Evolutionary conservation across 1,284 basidiomycete genomes (phyloP), one percentile per base, ranked within the genome.

Genomic region (Amylostereum areolatum): DNA sequence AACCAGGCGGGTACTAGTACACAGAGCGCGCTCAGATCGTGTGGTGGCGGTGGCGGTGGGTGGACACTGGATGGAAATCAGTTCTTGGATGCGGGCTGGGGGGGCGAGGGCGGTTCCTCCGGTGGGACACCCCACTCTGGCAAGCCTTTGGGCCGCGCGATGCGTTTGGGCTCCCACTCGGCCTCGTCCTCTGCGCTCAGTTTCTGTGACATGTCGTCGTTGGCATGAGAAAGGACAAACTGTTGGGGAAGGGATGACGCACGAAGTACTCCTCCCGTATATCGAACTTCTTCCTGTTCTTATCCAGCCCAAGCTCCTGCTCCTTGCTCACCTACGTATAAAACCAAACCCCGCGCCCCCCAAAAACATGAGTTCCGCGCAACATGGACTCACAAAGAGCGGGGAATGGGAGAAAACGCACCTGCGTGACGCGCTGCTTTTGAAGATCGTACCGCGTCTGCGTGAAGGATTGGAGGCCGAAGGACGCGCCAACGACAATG

Each of bases 191-290:
- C 66, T 6, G 80, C 74, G 65, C 75, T 82, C 59, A 92, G 63
- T 61, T 83, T 79, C 89, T 92, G 59, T 49, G 53, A 43, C 8
- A 59, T 35, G 29, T 35, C 8, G 33, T 35, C 33, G n/a, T 8
- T 35, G 25, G n/a, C 25, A 43, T 9, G 25, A 5, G 11, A 6
- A 43, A 28, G 5, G 41, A 43, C 7, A 28, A 12, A 43, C 12
- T 25, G 5, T n/a, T 41, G 27, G 9, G 3, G 7, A 46, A 4
- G 18, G 41, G 31, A 35, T 10, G 24, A 83, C 91, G 67, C 70
- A 95, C 92, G 64, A 88, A 98, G 69, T 98, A 98, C 65, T 97
- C 96, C 66, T 97, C 95, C 45, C 92, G 72, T 27, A 97, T 87
- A 66, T 98, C 94, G 52, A 98, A 84, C 71, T 83, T 88, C 70